Evolutionary conservation across 2,329 filamentous ascomycete species (phyloP).

Genomic region (Aureobasidium pullulans): DNA sequence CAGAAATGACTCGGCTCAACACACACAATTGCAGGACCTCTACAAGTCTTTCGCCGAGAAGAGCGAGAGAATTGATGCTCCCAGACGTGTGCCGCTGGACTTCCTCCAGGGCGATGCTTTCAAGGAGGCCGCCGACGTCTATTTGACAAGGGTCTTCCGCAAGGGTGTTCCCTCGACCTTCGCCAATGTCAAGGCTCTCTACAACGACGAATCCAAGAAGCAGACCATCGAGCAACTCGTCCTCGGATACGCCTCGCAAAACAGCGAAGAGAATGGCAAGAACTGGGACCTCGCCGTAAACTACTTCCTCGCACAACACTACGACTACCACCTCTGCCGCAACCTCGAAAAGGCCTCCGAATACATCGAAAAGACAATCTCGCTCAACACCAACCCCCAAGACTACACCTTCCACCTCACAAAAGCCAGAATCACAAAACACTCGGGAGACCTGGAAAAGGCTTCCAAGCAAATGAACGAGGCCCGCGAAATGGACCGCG

Average conservation of each 20-base stretch:
- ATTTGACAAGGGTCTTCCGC: slow-evolving; percentile 76
- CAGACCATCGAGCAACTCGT: slow-evolving; percentile 68
- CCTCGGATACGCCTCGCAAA: slow-evolving; percentile 60
- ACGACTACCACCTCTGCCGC: slow-evolving; percentile 85
- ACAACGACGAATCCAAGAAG: slow-evolving; percentile 70
- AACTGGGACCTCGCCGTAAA: slow-evolving; percentile 69
- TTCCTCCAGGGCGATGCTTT: slow-evolving; percentile 82
- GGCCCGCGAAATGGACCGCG: slow-evolving; percentile 76
- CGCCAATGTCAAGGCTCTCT: slow-evolving; percentile 91
- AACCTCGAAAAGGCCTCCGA: slow-evolving; percentile 74
- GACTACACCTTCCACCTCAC: slow-evolving; percentile 93
- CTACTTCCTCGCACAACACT: slow-evolving; percentile 94
- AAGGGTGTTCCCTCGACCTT: slow-evolving; percentile 95
- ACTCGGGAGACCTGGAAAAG: slow-evolving; percentile 69
- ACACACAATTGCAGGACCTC: slow-evolving; percentile 66
- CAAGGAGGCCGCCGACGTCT: slow-evolving; percentile 65
- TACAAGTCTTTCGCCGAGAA: slow-evolving; percentile 77
- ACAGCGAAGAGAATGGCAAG: slow-evolving; percentile 47
- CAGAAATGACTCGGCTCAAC: slow-evolving; percentile 52
- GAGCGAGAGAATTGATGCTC: slow-evolving; percentile 74
- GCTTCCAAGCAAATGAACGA: slow-evolving; percentile 84
- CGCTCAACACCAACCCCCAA: slow-evolving; percentile 69
- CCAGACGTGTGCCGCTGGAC: slow-evolving; percentile 78
- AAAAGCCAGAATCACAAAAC: slow-evolving; percentile 90
- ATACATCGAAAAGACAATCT: slow-evolving; percentile 76